phyloP scores from a whole-genome alignment of 2,329 filamentous ascomycete species.

The Polychaeton citri region DNA sequence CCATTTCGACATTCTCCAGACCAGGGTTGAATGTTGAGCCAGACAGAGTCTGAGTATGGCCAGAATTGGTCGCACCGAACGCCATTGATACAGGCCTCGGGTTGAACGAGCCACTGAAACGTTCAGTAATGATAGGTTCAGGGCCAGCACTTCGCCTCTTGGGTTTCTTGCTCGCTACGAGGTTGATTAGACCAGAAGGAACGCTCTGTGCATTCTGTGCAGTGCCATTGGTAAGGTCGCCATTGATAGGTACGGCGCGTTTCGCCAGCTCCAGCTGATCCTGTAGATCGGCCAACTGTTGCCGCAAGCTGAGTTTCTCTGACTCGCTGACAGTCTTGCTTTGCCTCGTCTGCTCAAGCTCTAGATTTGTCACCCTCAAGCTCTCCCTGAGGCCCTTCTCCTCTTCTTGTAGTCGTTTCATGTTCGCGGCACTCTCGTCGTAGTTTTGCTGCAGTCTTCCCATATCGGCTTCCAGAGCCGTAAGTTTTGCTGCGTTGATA shows the following conservation, averaged over 20 bases:
- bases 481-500: slow-evolving; percentile 79
- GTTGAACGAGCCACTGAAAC: slow-evolving; percentile 86
- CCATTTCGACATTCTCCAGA: slow-evolving; percentile 83
- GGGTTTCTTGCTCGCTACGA: slow-evolving; percentile 93
- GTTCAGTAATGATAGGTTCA: slow-evolving; percentile 72
- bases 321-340: slow-evolving; percentile 64
- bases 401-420: slow-evolving; percentile 90
- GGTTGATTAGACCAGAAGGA: slow-evolving; percentile 75
- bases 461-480: slow-evolving; percentile 92
- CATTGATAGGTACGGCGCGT: slow-evolving; percentile 58
- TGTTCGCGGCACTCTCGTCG: slow-evolving; percentile 78
- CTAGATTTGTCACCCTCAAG: slow-evolving; percentile 62
- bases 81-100: slow-evolving; percentile 95
- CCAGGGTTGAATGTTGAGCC: slow-evolving; percentile 67
- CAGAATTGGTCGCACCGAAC: slow-evolving; percentile 47
- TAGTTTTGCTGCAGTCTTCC: slow-evolving; percentile 77
- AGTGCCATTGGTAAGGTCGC: slow-evolving; percentile 52
- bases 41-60: slow-evolving; percentile 57
- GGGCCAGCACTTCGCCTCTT: slow-evolving; percentile 86
- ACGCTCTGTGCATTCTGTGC: slow-evolving; percentile 34
- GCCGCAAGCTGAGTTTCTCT: slow-evolving; percentile 72
- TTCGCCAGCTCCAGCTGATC: slow-evolving; percentile 85
- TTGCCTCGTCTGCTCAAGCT: slow-evolving; percentile 67
- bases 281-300: slow-evolving; percentile 80
- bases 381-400: slow-evolving; percentile 76